A percentile compares a stretch with the other conserved stretches of the same genome.
Evolutionary conservation across 2,329 filamentous ascomycete species (phyloP).

Genomic region (Aspergillus jensenii): DNA sequence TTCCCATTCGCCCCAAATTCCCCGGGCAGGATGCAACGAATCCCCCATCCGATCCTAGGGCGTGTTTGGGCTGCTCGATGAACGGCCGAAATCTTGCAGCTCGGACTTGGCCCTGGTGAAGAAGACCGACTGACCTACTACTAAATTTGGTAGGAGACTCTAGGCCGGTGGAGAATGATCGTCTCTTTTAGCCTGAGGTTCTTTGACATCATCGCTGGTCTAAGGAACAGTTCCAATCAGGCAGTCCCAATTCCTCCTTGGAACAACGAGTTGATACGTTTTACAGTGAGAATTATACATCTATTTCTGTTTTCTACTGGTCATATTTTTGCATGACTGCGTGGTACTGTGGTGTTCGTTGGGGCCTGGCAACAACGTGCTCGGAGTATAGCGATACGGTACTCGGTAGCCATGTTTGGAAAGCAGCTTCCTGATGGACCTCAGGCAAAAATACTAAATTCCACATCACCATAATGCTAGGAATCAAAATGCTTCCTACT

Average conservation of each 20-base stretch:
- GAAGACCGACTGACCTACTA: background rate
- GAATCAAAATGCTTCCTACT: background rate
- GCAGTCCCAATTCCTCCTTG: no score
- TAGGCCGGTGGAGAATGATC: background rate
- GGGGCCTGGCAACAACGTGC: background rate
- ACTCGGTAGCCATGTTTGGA: background rate
- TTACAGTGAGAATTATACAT: background rate
- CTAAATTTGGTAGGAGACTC: background rate
- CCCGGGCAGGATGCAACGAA: conserved; percentile 7
- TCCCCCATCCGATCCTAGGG: conserved; percentile 9
- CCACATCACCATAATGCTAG: background rate
- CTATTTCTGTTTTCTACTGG: background rate
- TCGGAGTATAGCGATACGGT: background rate
- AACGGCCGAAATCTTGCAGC: background rate
- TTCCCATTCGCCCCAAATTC: conserved; percentile 2
- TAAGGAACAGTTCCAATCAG: background rate
- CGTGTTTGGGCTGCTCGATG: background rate
- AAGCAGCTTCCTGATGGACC: background rate
- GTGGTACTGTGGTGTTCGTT: background rate
- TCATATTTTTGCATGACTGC: background rate
- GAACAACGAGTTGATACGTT: no score
- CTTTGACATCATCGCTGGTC: conserved; percentile 2
- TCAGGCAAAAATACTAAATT: background rate
- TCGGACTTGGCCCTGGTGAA: background rate
- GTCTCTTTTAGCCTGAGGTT: background rate